Evolutionary conservation across 306 rosid species (phyloP).

Genomic region (Cicer yamashitae): DNA sequence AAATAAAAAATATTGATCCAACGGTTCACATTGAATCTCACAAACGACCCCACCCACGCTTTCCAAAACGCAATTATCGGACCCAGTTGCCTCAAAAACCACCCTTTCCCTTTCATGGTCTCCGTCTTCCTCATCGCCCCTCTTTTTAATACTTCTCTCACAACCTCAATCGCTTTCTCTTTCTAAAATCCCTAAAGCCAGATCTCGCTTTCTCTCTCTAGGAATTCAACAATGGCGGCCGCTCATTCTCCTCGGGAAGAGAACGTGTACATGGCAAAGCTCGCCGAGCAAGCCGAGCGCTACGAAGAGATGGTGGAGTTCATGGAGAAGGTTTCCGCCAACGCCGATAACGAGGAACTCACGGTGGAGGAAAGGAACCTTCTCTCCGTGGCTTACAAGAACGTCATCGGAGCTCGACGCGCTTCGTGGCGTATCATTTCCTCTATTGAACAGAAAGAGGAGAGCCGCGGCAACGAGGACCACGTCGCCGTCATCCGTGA

Average conservation of each 20-base stretch:
- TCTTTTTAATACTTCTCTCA: conserved; percentile 15
- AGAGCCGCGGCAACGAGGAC: conserved; percentile 99
- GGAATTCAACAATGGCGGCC: conserved; percentile 64
- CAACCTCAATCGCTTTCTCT: conserved; percentile 22
- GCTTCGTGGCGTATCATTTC: conserved; percentile 98
- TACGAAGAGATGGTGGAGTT: conserved; percentile 99
- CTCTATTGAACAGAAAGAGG: conserved; percentile 99
- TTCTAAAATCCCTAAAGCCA: conserved; percentile 30
- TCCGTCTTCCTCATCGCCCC: conserved; percentile 31
- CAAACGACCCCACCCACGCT: conserved; percentile 41
- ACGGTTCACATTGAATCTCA: conserved; percentile 54
- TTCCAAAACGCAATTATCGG: conserved; percentile 69
- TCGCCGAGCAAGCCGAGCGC: conserved; percentile 99
- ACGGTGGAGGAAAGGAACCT: conserved; percentile 95
- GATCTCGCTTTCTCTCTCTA: conserved; percentile 48
- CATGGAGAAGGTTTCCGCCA: conserved; percentile 95
- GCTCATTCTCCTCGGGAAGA: conserved; percentile 87
- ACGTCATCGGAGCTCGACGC: conserved; percentile 91
- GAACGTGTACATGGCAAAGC: conserved; percentile 97
- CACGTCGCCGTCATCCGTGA: conserved; percentile 86
- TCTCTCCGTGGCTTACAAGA: conserved; percentile 94
- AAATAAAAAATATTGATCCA: conserved; percentile 45
- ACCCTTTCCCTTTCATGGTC: conserved; percentile 45
- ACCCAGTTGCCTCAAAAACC: conserved; percentile 47
- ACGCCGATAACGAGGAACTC: conserved; percentile 87